Conservation (phyloP, 345 rosid species). For the Citrus inodora region DNA sequence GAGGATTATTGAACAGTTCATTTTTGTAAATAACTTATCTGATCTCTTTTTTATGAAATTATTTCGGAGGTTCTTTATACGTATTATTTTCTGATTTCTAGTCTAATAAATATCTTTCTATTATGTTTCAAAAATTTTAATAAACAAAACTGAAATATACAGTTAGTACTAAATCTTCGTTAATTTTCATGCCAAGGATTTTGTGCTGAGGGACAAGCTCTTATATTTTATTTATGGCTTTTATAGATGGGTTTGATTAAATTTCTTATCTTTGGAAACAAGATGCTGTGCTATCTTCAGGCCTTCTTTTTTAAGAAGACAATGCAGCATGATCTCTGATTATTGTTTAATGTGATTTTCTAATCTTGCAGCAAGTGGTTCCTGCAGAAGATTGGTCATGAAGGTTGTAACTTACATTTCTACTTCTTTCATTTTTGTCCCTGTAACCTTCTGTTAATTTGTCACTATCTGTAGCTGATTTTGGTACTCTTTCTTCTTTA, state of each 20-base stretch:
- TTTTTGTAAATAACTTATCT: neutral
- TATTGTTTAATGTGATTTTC: slow-evolving; percentile 18
- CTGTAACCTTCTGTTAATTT: neutral
- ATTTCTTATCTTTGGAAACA: neutral
- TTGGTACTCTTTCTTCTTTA: neutral
- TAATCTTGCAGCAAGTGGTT: slow-evolving; percentile 84
- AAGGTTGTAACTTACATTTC: slow-evolving; percentile 50
- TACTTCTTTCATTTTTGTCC: neutral
- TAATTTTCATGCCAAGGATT: neutral
- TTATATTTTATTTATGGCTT: neutral
- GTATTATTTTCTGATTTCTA: neutral
- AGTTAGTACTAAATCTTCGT: neutral
- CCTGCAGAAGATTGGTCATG: slow-evolving; percentile 85
- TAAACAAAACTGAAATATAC: neutral
- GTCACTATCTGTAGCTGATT: neutral
- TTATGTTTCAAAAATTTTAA: neutral
- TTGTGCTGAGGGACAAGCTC: neutral
- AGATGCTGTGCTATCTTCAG: neutral
- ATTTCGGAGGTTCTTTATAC: neutral
- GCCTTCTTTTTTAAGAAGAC: neutral
- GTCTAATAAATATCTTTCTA: neutral
- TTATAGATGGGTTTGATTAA: neutral
- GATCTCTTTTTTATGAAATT: neutral
- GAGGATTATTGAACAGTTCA: neutral
- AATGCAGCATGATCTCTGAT: slow-evolving; percentile 2